Evolutionary conservation across 768 basidiomycete species (phyloP).

Genomic region (Hericium alpestre): DNA sequence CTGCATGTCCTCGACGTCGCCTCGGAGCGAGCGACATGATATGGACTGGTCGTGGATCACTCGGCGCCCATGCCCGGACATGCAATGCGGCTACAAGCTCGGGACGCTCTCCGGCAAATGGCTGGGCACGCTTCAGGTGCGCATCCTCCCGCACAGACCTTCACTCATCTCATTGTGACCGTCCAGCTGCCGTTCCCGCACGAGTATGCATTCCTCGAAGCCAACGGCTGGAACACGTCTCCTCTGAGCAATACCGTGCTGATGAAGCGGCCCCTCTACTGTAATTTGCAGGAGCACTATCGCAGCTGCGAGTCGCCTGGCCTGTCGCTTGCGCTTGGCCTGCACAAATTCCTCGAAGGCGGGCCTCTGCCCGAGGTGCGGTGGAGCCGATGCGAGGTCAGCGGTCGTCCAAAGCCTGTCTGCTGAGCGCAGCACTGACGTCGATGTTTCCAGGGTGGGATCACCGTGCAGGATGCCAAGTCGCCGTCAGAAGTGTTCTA

Average conservation of each 20-base stretch:
- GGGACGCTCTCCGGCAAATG: slow-evolving; percentile 1
- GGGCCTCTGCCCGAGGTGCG: neutral
- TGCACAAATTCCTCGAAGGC: neutral
- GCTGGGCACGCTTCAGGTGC: slow-evolving; percentile 1
- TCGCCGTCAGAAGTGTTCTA: slow-evolving; percentile 4
- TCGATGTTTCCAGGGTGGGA: slow-evolving; percentile 1
- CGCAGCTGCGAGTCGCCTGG: neutral
- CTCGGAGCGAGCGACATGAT: neutral
- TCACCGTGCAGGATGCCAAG: slow-evolving; percentile 1
- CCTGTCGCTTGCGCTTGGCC: neutral
- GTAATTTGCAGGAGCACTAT: slow-evolving; percentile 9
- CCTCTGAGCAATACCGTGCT: neutral
- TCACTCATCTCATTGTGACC: neutral
- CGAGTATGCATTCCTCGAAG: neutral
- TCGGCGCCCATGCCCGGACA: neutral
- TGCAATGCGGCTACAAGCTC: slow-evolving; percentile 4
- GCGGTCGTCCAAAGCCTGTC: neutral
- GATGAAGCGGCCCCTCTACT: slow-evolving; percentile 3
- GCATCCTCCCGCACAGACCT: neutral
- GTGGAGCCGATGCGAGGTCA: slow-evolving; percentile 7
- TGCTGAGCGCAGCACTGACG: neutral
- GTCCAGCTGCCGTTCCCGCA: neutral
- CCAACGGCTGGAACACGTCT: neutral
- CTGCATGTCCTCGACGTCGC: neutral
- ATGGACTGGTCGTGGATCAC: slow-evolving; percentile 1